These are phyloP conservation scores for Colletotrichum sp. DNA, from an alignment of 2,329 filamentous ascomycete genomes.

Conservation along the genomic window DNA sequence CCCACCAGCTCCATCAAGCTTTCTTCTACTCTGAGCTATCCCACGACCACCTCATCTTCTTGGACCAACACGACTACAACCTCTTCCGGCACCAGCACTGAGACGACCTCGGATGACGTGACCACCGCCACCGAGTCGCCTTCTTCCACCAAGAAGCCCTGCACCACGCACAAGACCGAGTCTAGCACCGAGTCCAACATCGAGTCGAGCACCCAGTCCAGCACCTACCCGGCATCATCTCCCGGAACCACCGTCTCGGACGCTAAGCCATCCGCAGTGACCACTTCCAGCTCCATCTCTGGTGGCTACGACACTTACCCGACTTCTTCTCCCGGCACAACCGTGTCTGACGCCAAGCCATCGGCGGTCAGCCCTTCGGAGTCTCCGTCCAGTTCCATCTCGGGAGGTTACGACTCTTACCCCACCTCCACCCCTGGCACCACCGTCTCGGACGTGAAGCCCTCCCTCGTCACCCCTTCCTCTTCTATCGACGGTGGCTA, in stretches of 20 bases:
- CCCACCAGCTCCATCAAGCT: not conserved
- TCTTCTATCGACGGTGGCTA: not conserved
- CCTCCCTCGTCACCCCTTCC: not conserved
- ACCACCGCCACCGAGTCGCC: not conserved
- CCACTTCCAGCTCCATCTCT: not conserved
- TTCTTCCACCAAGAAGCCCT: not conserved
- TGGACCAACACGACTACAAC: not conserved
- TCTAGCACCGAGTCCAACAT: not conserved
- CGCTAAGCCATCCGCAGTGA: not conserved
- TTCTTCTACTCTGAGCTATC: conserved; percentile 7
- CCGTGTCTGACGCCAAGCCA: not conserved
- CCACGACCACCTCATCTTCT: not conserved
- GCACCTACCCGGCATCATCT: not conserved
- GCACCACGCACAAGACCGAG: not conserved
- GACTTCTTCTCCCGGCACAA: not conserved
- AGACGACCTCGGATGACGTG: not conserved
- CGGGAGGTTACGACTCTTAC: not conserved
- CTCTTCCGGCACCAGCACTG: not conserved
- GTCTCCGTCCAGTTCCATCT: not conserved
- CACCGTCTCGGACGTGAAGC: not conserved
- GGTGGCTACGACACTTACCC: not conserved
- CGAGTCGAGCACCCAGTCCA: not conserved
- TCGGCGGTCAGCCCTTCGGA: not conserved
- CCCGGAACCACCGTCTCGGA: not conserved
- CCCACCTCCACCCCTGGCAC: not conserved